Conservation (phyloP, 2,329 filamentous ascomycete genomes). For the Metarhizium sp. region DNA sequence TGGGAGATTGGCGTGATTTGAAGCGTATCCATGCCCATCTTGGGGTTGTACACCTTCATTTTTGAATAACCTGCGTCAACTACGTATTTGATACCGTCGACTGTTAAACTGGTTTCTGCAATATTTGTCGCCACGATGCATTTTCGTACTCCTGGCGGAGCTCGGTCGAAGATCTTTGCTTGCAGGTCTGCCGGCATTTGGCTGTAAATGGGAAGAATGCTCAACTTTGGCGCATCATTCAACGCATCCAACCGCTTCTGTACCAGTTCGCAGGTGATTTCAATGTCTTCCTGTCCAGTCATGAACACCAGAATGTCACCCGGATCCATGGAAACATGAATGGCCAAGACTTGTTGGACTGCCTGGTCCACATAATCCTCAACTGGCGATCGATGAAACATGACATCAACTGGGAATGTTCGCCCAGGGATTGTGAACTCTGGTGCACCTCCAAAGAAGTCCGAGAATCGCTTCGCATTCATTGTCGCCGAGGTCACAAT, state of each 20-base stretch:
- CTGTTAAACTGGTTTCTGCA: conserved; percentile 93
- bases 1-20: conserved; percentile 97
- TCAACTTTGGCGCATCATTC: conserved; percentile 90
- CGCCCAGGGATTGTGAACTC: conserved; percentile 94
- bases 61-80: conserved; percentile 96
- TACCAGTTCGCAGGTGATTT: conserved; percentile 88
- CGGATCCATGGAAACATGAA: conserved; percentile 86
- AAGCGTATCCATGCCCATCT: conserved; percentile 98
- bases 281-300: conserved; percentile 98
- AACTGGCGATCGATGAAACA: conserved; percentile 89
- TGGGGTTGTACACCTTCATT: conserved; percentile 95
- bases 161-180: conserved; percentile 93
- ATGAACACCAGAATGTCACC: conserved; percentile 98
- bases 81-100: conserved; percentile 98
- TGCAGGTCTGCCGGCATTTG: conserved; percentile 98
- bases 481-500: conserved; percentile 98
- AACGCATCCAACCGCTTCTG: conserved; percentile 79
- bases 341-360: conserved; percentile 89
- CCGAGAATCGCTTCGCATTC: conserved; percentile 93
- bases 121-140: conserved; percentile 99
- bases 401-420: conserved; percentile 94
- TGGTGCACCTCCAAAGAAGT: conserved; percentile 91
- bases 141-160: conserved; percentile 83
- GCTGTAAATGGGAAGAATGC: conserved; percentile 95
- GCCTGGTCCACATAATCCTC: conserved; percentile 97